Percentiles rank a stretch among this genome's conserved stretches.
Evolutionary conservation across 169 alveolate genomes (phyloP).

Genomic region (Plasmodium gaboni): DNA sequence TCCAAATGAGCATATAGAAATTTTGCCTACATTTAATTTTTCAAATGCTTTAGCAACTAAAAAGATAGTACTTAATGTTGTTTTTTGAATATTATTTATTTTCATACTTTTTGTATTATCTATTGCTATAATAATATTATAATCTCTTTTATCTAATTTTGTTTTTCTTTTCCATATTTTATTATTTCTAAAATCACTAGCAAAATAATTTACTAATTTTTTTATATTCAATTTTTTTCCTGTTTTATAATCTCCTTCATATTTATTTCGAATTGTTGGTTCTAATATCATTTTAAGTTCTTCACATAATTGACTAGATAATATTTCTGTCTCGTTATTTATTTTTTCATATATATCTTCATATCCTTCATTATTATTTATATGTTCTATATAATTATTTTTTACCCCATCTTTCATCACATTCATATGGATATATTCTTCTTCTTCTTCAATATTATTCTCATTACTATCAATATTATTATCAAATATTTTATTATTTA

Average conservation of each 20-base stretch:
- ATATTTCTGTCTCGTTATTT: conserved; percentile 74
- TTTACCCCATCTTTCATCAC: neutral
- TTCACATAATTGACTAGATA: conserved; percentile 89
- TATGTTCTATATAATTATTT: conserved; percentile 9
- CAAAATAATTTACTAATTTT: conserved; percentile 97
- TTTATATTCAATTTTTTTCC: conserved; percentile 97
- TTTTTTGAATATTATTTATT: conserved; percentile 92
- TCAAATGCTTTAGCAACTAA: conserved; percentile 90
- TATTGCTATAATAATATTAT: conserved; percentile 95
- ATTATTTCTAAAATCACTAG: conserved; percentile 98
- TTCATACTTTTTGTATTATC: conserved; percentile 97
- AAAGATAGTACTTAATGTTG: conserved; percentile 88
- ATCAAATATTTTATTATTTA: conserved; percentile 32
- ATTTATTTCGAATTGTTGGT: conserved; percentile 92
- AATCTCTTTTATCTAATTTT: conserved; percentile 96
- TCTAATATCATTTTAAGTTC: conserved; percentile 93
- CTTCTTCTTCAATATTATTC: conserved; percentile 20
- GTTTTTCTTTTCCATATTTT: conserved; percentile 99
- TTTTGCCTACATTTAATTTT: conserved; percentile 90
- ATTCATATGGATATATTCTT: conserved; percentile 12
- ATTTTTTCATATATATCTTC: conserved; percentile 71
- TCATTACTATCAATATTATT: conserved; percentile 17
- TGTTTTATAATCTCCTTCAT: conserved; percentile 97
- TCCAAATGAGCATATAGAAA: conserved; percentile 87
- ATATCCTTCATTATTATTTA: conserved; percentile 18